These are phyloP conservation scores for Capsicum baccatum DNA, from an alignment of 257 asterid genomes.

Conservation along the genomic window DNA sequence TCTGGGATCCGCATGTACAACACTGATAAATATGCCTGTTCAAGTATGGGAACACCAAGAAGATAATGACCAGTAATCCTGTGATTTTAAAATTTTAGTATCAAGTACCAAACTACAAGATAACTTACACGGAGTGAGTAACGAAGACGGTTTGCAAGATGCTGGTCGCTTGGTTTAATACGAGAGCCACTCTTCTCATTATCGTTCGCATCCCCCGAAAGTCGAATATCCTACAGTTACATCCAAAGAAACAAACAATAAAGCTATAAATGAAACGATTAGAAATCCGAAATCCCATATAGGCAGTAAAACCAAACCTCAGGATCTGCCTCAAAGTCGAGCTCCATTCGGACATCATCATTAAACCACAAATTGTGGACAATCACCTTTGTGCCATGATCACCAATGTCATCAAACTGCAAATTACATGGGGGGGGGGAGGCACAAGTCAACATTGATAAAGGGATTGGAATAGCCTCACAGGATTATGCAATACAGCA, in stretches of 20 bases:
- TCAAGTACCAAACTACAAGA: not conserved
- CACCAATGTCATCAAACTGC: slow-evolving; percentile 80
- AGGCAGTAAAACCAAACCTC: slow-evolving; percentile 53
- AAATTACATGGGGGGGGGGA: not conserved
- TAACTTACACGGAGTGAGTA: slow-evolving; percentile 89
- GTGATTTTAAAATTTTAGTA: not conserved
- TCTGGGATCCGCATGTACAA: slow-evolving; percentile 68
- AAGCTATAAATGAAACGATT: slow-evolving; percentile 15
- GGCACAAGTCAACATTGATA: not conserved
- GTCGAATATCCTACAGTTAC: slow-evolving; percentile 69
- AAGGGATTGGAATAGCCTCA: slow-evolving; percentile 9
- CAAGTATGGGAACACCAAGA: slow-evolving; percentile 27
- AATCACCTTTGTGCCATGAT: slow-evolving; percentile 81
- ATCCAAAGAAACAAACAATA: slow-evolving; percentile 29
- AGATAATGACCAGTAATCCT: slow-evolving; percentile 26
- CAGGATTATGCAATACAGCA: slow-evolving; percentile 24
- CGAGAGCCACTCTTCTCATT: slow-evolving; percentile 41
- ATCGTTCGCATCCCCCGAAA: slow-evolving; percentile 45
- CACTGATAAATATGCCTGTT: slow-evolving; percentile 88
- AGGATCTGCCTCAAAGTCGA: slow-evolving; percentile 79
- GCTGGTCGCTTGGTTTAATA: slow-evolving; percentile 51
- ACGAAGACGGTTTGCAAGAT: slow-evolving; percentile 81
- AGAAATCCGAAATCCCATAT: slow-evolving; percentile 28
- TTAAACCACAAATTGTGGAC: slow-evolving; percentile 82
- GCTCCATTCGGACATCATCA: slow-evolving; percentile 79